Percentiles rank a stretch among this genome's conserved stretches.
Evolutionary conservation across 768 basidiomycete species (phyloP).

Genomic region (Coprinopsis strossmayeri): DNA sequence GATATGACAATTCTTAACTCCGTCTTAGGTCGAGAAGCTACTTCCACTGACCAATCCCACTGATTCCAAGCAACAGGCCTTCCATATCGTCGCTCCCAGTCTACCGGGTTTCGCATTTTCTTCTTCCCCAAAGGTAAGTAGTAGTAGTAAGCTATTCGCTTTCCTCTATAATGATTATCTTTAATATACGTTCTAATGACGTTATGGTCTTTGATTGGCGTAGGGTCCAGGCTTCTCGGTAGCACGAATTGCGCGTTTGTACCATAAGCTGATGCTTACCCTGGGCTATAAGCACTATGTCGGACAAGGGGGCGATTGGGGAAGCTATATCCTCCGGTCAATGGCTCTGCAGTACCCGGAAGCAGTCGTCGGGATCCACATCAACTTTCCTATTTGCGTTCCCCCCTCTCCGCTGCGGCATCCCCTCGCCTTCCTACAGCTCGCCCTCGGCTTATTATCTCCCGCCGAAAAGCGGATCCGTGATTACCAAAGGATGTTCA

Average conservation of each 20-base stretch:
- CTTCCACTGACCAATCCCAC: slow-evolving; percentile 22
- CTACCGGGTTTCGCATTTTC: slow-evolving; percentile 29
- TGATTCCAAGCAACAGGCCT: slow-evolving; percentile 22
- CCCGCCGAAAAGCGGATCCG: slow-evolving; percentile 24
- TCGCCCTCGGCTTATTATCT: slow-evolving; percentile 24
- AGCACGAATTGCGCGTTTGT: slow-evolving; percentile 20
- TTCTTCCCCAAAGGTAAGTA: slow-evolving; percentile 23
- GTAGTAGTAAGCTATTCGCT: too few relatives aligned
- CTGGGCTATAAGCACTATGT: slow-evolving; percentile 25
- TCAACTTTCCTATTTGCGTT: slow-evolving; percentile 21
- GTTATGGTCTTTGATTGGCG: too few relatives aligned
- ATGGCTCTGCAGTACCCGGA: slow-evolving; percentile 21
- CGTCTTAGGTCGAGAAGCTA: slow-evolving; percentile 21
- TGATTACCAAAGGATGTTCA: slow-evolving; percentile 22
- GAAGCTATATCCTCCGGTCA: slow-evolving; percentile 22
- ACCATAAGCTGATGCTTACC: slow-evolving; percentile 26
- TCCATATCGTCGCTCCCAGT: slow-evolving; percentile 26
- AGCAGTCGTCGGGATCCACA: slow-evolving; percentile 20
- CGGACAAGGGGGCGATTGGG: slow-evolving; percentile 30
- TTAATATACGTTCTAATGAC: too few relatives aligned
- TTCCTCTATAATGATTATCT: too few relatives aligned
- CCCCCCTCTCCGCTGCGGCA: slow-evolving; percentile 19
- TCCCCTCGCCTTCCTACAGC: slow-evolving; percentile 19
- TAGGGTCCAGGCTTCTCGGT: slow-evolving; percentile 23
- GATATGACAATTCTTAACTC: background rate